phyloP scores from a whole-genome alignment of 2,329 filamentous ascomycete species.

The Trichophyton mentagrophytes region DNA sequence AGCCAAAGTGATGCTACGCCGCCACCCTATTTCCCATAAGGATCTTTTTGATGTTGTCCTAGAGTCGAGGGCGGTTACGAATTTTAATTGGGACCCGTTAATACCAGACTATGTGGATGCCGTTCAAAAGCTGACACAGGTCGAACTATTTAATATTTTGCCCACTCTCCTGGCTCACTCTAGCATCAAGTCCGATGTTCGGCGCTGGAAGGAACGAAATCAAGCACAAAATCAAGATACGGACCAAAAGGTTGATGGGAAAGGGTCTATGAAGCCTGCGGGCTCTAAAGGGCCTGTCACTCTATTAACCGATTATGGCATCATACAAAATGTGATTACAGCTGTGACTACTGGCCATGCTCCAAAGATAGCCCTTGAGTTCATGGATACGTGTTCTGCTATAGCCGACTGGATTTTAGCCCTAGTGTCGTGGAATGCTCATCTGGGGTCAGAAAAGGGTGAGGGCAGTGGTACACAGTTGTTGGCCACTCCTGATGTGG shows the following conservation, averaged over 20 bases:
- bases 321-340: conserved; percentile 31
- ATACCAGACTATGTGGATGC: conserved; percentile 31
- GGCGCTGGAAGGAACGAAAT: conserved; percentile 1
- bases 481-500: conserved; percentile 25
- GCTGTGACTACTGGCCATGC: conserved; percentile 25
- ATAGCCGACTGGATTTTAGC: conserved; percentile 29
- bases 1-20: conserved; percentile 23
- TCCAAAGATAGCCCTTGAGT: conserved; percentile 21
- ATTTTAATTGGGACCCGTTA: conserved; percentile 31
- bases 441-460: conserved; percentile 14
- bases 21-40: conserved; percentile 22
- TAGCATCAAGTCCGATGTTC: conserved; percentile 20
- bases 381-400: conserved; percentile 22
- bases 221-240: neutral
- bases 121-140: conserved; percentile 23
- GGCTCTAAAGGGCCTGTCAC: conserved; percentile 15
- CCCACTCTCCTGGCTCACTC: conserved; percentile 25
- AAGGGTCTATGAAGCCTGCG: neutral
- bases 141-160: conserved; percentile 25
- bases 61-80: conserved; percentile 22
- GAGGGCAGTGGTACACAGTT: conserved; percentile 14
- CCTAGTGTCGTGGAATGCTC: conserved; percentile 25
- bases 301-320: conserved; percentile 31
- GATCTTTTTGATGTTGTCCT: conserved; percentile 26
- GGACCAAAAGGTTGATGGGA: neutral